Evolutionary conservation across 768 basidiomycete genomes (phyloP).

Genomic region (Amanita subjunquillea): DNA sequence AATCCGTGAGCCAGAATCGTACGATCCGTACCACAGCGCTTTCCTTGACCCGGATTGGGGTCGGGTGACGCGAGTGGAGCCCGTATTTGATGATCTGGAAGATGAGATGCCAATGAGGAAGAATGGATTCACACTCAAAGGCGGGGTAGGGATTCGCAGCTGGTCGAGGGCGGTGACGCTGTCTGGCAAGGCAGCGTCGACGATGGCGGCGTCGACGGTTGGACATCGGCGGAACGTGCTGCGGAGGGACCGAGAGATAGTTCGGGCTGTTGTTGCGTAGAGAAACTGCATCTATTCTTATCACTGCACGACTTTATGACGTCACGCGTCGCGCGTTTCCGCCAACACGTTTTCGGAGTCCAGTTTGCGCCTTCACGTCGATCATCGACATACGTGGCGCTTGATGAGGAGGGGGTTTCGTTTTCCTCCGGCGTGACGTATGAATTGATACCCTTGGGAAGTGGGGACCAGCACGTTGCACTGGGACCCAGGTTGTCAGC

Average conservation of each 20-base stretch:
- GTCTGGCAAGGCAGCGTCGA: not conserved
- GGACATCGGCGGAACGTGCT: not conserved
- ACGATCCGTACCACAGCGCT: not conserved
- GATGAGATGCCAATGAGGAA: not conserved
- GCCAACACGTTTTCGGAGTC: too few relatives aligned
- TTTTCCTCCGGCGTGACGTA: too few relatives aligned
- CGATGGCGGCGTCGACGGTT: not conserved
- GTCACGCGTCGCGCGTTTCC: too few relatives aligned
- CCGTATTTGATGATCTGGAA: not conserved
- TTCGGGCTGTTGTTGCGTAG: conserved; percentile 1
- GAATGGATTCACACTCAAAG: not conserved
- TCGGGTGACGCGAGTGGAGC: not conserved
- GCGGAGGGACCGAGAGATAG: not conserved
- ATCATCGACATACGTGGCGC: too few relatives aligned
- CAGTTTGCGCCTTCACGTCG: too few relatives aligned
- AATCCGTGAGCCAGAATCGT: not conserved
- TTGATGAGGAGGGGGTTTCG: too few relatives aligned
- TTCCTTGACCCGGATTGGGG: not conserved
- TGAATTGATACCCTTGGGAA: too few relatives aligned
- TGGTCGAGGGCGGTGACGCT: not conserved
- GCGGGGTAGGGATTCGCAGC: not conserved
- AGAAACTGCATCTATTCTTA: not conserved
- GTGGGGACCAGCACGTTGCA: too few relatives aligned
- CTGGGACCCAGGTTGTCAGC: too few relatives aligned
- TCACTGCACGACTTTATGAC: too few relatives aligned